phyloP scores from a whole-genome alignment of 2,329 filamentous ascomycete species.

The Sporothrix brasiliensis region DNA sequence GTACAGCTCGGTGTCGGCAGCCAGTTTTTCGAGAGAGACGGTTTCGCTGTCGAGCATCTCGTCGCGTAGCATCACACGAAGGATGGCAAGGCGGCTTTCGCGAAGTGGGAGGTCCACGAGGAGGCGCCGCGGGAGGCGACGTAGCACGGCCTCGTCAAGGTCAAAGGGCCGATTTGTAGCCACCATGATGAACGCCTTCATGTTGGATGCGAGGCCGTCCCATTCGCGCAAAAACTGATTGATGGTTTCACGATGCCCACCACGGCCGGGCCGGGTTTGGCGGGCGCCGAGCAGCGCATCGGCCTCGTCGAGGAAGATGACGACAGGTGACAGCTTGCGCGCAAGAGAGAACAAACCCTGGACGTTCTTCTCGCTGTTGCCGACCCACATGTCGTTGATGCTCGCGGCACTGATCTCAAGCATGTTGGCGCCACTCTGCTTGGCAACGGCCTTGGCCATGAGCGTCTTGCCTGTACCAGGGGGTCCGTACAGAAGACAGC shows the following conservation, averaged over 20 bases:
- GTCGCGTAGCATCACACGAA: constrained; percentile 70
- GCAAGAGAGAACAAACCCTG: constrained; percentile 88
- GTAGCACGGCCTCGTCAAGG: constrained; percentile 82
- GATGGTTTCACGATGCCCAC: constrained; percentile 82
- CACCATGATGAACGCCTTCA: constrained; percentile 94
- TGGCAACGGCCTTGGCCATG: constrained; percentile 69
- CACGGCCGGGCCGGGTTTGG: constrained; percentile 64
- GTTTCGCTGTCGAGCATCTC: constrained; percentile 61
- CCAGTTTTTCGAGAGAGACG: constrained; percentile 65
- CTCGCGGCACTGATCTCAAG: constrained; percentile 89
- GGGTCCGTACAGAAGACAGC: constrained; percentile 83
- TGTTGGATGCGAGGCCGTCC: constrained; percentile 78
- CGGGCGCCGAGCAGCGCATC: constrained; percentile 87
- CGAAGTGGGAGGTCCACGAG: constrained; percentile 72
- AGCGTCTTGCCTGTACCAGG: constrained; percentile 78
- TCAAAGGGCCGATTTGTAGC: constrained; percentile 96
- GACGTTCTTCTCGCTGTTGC: constrained; percentile 95
- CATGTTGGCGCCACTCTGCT: constrained; percentile 69
- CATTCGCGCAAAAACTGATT: constrained; percentile 97
- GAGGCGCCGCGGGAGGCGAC: constrained; percentile 72
- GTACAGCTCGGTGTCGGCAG: constrained; percentile 72
- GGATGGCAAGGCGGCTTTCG: constrained; percentile 60
- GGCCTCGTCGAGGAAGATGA: constrained; percentile 96
- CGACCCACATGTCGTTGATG: constrained; percentile 95
- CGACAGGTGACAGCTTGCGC: constrained; percentile 85